phyloP scores from a whole-genome alignment of 257 asterid genomes.

The Solanum dulcamara region DNA sequence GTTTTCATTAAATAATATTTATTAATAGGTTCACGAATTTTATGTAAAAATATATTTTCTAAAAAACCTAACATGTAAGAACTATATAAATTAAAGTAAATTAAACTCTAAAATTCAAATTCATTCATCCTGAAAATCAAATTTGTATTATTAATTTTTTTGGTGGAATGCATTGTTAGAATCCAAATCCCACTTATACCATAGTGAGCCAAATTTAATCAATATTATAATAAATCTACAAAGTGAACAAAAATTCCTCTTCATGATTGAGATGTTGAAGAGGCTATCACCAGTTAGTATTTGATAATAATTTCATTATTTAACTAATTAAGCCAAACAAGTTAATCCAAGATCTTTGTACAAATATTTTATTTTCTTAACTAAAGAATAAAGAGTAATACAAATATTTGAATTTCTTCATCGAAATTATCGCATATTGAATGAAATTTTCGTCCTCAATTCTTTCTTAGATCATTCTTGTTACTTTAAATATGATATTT shows the following conservation, averaged over 20 bases:
- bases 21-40: too few relatives aligned
- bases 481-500: neutral
- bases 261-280: neutral
- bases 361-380: neutral
- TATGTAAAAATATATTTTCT: too few relatives aligned
- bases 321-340: neutral
- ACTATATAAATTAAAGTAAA: too few relatives aligned
- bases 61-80: too few relatives aligned
- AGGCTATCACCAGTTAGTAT: neutral
- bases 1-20: too few relatives aligned
- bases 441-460: neutral
- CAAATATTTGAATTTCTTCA: too few relatives aligned
- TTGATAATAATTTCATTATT: neutral
- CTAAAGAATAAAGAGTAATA: neutral
- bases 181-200: neutral
- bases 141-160: too few relatives aligned
- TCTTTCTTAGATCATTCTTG: neutral
- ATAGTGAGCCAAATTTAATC: neutral
- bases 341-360: neutral
- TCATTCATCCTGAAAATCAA: too few relatives aligned
- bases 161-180: neutral
- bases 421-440: neutral
- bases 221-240: neutral
- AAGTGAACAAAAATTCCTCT: neutral
- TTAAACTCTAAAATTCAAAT: too few relatives aligned